Percentiles rank a stretch among this genome's conserved stretches.
Evolutionary conservation across 179 eudicot genomes (phyloP).

Genomic region (Beta corolliflora): DNA sequence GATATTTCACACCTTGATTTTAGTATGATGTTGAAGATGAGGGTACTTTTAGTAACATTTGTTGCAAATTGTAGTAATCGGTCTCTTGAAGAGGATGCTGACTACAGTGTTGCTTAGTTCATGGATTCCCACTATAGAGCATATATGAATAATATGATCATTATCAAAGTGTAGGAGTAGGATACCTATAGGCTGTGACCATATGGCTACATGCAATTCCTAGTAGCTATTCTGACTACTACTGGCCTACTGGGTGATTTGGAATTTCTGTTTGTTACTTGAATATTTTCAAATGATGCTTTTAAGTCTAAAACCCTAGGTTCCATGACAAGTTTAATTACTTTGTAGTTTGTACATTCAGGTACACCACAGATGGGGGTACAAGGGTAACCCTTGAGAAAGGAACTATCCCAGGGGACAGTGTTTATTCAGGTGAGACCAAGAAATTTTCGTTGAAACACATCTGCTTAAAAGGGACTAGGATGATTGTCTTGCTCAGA

Average conservation of each 20-base stretch:
- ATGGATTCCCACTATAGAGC: background rate
- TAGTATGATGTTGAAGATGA: background rate
- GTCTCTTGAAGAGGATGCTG: background rate
- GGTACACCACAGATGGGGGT: slow-evolving; percentile 99
- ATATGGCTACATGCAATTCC: background rate
- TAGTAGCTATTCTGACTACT: background rate
- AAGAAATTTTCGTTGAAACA: slow-evolving; percentile 12
- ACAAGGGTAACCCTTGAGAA: slow-evolving; percentile 71
- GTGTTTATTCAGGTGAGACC: slow-evolving; percentile 73
- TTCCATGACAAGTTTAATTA: slow-evolving; percentile 10
- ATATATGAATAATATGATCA: background rate
- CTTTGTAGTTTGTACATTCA: slow-evolving; percentile 39
- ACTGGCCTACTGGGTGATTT: background rate
- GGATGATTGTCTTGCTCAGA: background rate
- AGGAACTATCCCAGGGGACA: slow-evolving; percentile 77
- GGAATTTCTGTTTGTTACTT: background rate
- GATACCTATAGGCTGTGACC: background rate
- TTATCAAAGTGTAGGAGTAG: background rate
- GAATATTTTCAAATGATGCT: background rate
- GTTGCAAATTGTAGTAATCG: background rate
- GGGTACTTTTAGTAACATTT: background rate
- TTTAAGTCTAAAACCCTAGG: background rate
- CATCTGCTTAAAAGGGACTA: slow-evolving; percentile 3
- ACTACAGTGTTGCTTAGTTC: background rate
- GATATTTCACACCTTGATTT: background rate